Evolutionary conservation across 305 asterid genomes (phyloP), one percentile per base, ranked within the genome.

Genomic region (Rubia balearica): DNA sequence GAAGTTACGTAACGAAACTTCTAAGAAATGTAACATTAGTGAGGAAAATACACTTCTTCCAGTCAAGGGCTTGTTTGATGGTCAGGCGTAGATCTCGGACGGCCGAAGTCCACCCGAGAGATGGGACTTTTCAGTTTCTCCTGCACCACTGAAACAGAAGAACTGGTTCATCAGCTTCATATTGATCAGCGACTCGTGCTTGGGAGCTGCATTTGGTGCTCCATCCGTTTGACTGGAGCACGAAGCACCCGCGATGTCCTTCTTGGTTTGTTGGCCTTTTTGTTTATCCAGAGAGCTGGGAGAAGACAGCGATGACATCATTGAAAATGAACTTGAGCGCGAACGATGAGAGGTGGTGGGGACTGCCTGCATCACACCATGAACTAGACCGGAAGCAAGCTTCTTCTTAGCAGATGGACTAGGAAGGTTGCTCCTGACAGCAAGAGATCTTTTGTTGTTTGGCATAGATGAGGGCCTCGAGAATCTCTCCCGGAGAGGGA

Each of bases 331-430:
- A 64, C 90, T 93, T 3, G 97, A 93, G 17, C 89, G 85, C 17
- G 97, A 89, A 12, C 90, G 68, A 3, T 81, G 85, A 12, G 83
- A 76, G 57, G 78, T 80, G 53, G 57, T 51, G 5, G 92, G 88
- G 51, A 87, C 71, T 0, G 84, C 87, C 83, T 84, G 85, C 96
- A 91, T 91, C 4, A 89, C 86, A 7, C 96, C 94, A 13, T 84
- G 87, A 75, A 78, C 74, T 60, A 90, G 61, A 57, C 95, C 96
- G 0, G 91, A 82, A 51, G 95, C 96, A 40, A 87, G 67, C 73
- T 86, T 91, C 95, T 94, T 94, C 68, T 87, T 89, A 0, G 93
- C 91, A 41, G 97, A 72, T 42, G 98, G 98, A 70, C 96, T 91
- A 0, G 92, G 91, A 60, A 78, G 75, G 63, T 71, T 82, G 77